Base-by-base conservation (phyloP, 441 rosid species). In the Rhodomyrtus psidioides region DNA sequence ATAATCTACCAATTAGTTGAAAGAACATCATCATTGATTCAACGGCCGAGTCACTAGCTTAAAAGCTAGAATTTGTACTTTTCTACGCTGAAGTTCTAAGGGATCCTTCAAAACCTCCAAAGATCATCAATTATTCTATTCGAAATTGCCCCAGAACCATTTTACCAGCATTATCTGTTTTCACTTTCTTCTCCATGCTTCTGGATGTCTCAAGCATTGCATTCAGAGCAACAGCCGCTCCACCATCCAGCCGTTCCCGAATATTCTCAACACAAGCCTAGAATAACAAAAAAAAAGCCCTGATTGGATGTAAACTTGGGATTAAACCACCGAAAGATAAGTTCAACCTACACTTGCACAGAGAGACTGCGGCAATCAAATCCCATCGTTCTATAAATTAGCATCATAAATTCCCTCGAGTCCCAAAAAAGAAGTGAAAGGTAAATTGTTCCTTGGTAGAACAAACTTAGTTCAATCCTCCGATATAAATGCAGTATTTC, bases 161-260 rank as follows among this genome's bases (percentile, higher is more conserved):
- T 55, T 83, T 83, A 97, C 99, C 97, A 42, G 99, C 93, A 87
- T 85, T 89, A 89, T 88, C 93, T 21, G 92, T 86, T 91, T 94
- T 96, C 88, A 94, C 93, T 88, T 92, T 93, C 89, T 88, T 92
- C 94, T 94, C 99, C 86, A 91, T 93, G 82, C 89, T 85, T 90
- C 93, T 95, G 82, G 95, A 92, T 81, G 94, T 95, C 86, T 92
- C 93, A 81, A 97, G 87, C 97, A 97, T 94, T 86, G 98, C 94
- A 89, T 89, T 88, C 84, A 94, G 81, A 83, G 95, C 94, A 88
- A 85, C 92, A 84, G 94, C 94, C 89, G 95, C 96, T 89, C 88
- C 94, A 87, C 93, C 97, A 91, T 94, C 98, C 74, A 89, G 83
- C 56, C 92, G 89, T 42, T 89, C 93, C 92, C 93, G 94, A 83